Conservation (phyloP, 768 basidiomycete species). For the Lenzites betulinus region DNA sequence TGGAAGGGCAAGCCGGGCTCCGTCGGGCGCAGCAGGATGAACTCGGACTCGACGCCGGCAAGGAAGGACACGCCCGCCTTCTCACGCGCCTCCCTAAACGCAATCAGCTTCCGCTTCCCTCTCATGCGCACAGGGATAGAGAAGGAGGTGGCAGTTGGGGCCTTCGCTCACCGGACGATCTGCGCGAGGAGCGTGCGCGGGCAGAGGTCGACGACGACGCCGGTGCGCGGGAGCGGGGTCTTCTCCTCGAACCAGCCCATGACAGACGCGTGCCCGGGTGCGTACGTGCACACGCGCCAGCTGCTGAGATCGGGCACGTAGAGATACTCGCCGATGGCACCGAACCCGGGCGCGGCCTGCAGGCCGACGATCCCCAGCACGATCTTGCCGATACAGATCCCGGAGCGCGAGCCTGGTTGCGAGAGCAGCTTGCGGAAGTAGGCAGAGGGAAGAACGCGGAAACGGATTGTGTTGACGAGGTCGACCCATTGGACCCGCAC, state of each 20-base stretch:
- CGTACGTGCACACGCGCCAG: conserved; percentile 55
- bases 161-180: conserved; percentile 48
- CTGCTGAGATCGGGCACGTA: conserved; percentile 59
- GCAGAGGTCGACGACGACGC: conserved; percentile 53
- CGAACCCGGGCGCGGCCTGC: conserved; percentile 50
- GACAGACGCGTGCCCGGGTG: conserved; percentile 59
- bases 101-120: conserved; percentile 1
- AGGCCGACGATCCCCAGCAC: conserved; percentile 55
- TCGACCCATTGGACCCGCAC: conserved; percentile 56
- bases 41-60: conserved; percentile 71
- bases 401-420: conserved; percentile 51
- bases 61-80: conserved; percentile 50
- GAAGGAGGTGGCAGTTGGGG: background rate
- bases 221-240: conserved; percentile 35
- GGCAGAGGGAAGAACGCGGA: conserved; percentile 55
- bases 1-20: conserved; percentile 44
- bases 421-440: conserved; percentile 58
- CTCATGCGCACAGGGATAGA: background rate
- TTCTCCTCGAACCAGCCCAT: conserved; percentile 74
- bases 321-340: conserved; percentile 56
- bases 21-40: conserved; percentile 59
- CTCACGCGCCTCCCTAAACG: conserved; percentile 36
- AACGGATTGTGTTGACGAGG: conserved; percentile 56
- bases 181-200: conserved; percentile 57
- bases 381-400: conserved; percentile 49